Evolutionary conservation across 106 monocot genomes (phyloP).

Genomic region (Dendrobium chrysotoxum): DNA sequence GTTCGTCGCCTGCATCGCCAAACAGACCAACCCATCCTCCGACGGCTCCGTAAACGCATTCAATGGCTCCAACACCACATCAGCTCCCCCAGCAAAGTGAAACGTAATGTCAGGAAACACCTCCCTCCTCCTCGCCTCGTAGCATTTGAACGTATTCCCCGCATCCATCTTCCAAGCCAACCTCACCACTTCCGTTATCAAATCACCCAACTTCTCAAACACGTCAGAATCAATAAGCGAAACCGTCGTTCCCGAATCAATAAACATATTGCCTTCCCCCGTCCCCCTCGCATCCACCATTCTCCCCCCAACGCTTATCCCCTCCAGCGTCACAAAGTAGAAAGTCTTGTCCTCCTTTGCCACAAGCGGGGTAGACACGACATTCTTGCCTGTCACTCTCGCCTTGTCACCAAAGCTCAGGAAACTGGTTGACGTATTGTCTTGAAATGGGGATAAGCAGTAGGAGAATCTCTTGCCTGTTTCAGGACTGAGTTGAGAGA

Average conservation of each 20-base stretch:
- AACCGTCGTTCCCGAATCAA: slow-evolving; percentile 18
- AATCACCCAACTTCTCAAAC: not conserved
- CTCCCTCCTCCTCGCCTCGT: slow-evolving; percentile 8
- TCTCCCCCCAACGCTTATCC: not conserved
- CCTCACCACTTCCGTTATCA: not conserved
- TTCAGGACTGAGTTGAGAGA: slow-evolving; percentile 10
- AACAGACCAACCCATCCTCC: slow-evolving; percentile 17
- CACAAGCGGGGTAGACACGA: slow-evolving; percentile 12
- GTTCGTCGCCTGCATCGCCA: slow-evolving; percentile 14
- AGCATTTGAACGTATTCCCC: slow-evolving; percentile 15
- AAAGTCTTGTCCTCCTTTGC: not conserved
- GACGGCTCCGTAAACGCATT: slow-evolving; percentile 17
- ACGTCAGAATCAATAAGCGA: slow-evolving; percentile 2
- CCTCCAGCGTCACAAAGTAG: slow-evolving; percentile 13
- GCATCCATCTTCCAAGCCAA: not conserved
- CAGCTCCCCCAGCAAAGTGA: slow-evolving; percentile 13
- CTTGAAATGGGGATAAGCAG: slow-evolving; percentile 13
- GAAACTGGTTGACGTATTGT: slow-evolving; percentile 6
- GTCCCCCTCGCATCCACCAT: not conserved
- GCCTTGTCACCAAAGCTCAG: slow-evolving; percentile 15
- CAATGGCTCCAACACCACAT: slow-evolving; percentile 7
- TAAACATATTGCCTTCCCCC: slow-evolving; percentile 12
- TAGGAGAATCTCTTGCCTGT: slow-evolving; percentile 19
- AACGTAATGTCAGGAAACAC: slow-evolving; percentile 8
- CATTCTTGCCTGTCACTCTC: not conserved